Percentiles rank a stretch among this genome's conserved stretches.
Conservation (phyloP, 1,284 basidiomycete species). For the Ustilago bromivora region DNA sequence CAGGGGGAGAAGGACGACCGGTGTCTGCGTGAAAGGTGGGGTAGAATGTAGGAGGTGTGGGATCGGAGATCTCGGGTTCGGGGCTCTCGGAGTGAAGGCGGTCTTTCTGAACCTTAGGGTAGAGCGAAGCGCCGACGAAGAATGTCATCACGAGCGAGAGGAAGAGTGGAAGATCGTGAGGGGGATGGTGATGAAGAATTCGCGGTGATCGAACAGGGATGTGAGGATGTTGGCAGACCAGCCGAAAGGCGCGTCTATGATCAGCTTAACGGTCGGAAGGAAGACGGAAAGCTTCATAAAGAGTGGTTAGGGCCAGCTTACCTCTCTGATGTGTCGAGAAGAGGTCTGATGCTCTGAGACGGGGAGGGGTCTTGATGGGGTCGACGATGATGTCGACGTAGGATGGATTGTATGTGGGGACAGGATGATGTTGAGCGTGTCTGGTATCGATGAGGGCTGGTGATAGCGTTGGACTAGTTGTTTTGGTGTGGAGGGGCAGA, state of each 20-base stretch:
- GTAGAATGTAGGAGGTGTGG: not conserved
- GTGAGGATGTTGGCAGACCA: not conserved
- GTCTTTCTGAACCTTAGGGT: not conserved
- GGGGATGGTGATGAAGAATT: not conserved
- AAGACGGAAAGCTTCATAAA: not conserved
- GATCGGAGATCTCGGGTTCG: not conserved
- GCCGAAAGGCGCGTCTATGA: not conserved
- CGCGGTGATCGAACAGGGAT: not conserved
- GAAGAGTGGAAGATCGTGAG: not conserved
- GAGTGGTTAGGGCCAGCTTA: not conserved
- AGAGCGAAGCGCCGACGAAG: not conserved
- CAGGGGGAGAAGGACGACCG: not conserved
- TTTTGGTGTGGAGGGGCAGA: not conserved
- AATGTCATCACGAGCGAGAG: not conserved
- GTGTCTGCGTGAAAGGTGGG: not conserved
- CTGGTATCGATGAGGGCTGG: not conserved
- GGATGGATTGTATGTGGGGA: not conserved
- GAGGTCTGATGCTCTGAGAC: not conserved
- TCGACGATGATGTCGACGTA: constrained; percentile 1
- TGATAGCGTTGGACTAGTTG: not conserved
- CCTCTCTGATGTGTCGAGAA: constrained; percentile 1
- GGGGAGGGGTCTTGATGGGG: not conserved
- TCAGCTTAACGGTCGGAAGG: not conserved
- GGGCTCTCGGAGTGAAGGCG: not conserved
- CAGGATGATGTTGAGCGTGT: not conserved